Conservation (phyloP, 495 filamentous ascomycete species). For the Penicillium longicatenatum region DNA sequence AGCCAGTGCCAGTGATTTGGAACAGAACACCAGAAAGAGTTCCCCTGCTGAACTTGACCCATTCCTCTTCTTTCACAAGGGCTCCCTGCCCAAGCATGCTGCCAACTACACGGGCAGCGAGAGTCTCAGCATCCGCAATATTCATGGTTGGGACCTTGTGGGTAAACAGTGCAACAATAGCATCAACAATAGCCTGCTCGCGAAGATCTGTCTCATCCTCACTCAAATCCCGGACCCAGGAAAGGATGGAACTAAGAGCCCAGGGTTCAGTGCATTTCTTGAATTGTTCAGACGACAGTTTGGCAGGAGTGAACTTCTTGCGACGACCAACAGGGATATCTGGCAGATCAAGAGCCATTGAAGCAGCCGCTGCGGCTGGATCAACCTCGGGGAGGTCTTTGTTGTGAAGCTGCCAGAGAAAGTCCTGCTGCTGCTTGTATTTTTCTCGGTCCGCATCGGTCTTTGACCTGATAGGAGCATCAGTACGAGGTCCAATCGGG, state of each 20-base stretch:
- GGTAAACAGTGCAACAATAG: constrained; percentile 87
- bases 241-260: constrained; percentile 84
- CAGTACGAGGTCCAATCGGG: constrained; percentile 75
- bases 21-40: constrained; percentile 84
- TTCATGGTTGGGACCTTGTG: constrained; percentile 99
- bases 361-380: constrained; percentile 45
- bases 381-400: constrained; percentile 46
- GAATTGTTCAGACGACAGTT: constrained; percentile 81
- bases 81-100: constrained; percentile 80
- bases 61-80: constrained; percentile 89
- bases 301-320: constrained; percentile 84
- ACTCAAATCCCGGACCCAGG: constrained; percentile 85
- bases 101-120: constrained; percentile 76
- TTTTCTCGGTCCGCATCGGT: constrained; percentile 80
- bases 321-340: constrained; percentile 67
- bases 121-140: constrained; percentile 89
- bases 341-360: constrained; percentile 66
- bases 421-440: constrained; percentile 60
- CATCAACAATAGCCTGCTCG: constrained; percentile 78
- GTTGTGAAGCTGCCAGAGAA: constrained; percentile 52
- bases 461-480: constrained; percentile 85
- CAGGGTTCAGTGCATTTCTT: constrained; percentile 87
- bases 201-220: constrained; percentile 84
- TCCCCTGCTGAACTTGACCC: constrained; percentile 86
- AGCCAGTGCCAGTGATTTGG: constrained; percentile 90